Evolutionary conservation across 2,329 filamentous ascomycete species (phyloP).

Genomic region (Beauveria brongniartii): DNA sequence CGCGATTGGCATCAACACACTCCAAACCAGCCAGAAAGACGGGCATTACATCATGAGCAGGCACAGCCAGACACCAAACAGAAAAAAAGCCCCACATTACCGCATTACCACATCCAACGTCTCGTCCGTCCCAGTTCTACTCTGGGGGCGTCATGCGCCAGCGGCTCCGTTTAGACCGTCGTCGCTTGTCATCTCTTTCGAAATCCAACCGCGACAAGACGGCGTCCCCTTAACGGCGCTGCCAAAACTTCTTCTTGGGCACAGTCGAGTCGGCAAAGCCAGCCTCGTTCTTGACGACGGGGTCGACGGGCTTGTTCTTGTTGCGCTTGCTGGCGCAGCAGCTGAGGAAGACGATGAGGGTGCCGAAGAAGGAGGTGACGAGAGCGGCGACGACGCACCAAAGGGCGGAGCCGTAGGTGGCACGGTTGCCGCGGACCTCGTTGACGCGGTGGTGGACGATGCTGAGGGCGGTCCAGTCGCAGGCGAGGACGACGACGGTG

Average conservation of each 20-base stretch:
- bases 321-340: slow-evolving; percentile 47
- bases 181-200: not conserved
- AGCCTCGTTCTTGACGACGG: slow-evolving; percentile 19
- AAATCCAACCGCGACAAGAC: no score
- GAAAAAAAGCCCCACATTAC: not conserved
- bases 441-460: slow-evolving; percentile 48
- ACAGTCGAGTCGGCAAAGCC: slow-evolving; percentile 17
- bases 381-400: slow-evolving; percentile 53
- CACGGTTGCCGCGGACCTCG: slow-evolving; percentile 29
- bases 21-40: slow-evolving; percentile 8
- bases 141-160: not conserved
- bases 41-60: slow-evolving; percentile 5
- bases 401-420: slow-evolving; percentile 44
- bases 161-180: not conserved
- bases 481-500: slow-evolving; percentile 39
- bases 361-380: slow-evolving; percentile 45
- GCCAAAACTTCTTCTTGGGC: slow-evolving; percentile 8
- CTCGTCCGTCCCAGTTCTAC: not conserved
- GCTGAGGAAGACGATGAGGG: slow-evolving; percentile 50
- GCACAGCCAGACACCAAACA: slow-evolving; percentile 3
- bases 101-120: not conserved
- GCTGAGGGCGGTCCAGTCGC: slow-evolving; percentile 51
- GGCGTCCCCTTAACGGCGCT: slow-evolving; percentile 7
- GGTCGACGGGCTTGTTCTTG: slow-evolving; percentile 19
- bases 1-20: not conserved